phyloP scores from a whole-genome alignment of 2,329 filamentous ascomycete species.

The Ceratocystis harringtonii region DNA sequence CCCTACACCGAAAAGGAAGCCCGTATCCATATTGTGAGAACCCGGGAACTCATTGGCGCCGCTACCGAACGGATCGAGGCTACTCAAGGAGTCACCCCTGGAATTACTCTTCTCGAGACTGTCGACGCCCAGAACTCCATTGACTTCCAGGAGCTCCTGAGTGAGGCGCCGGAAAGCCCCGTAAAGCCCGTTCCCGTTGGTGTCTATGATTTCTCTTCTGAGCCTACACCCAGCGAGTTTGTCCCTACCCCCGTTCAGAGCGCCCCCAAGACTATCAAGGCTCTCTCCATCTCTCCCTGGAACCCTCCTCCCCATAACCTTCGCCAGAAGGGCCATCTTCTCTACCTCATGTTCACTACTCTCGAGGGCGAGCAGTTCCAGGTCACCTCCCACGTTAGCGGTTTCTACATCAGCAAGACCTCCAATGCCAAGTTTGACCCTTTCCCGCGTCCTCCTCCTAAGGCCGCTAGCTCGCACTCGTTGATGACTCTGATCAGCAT shows the following conservation, averaged over 20 bases:
- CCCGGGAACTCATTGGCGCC: constrained; percentile 85
- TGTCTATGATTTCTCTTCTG: constrained; percentile 62
- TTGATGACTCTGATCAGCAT: constrained; percentile 63
- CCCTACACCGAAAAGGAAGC: constrained; percentile 98
- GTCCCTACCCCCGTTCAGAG: constrained; percentile 51
- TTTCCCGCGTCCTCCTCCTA: constrained; percentile 61
- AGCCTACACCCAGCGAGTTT: constrained; percentile 53
- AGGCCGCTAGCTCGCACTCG: constrained; percentile 68
- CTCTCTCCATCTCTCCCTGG: constrained; percentile 79
- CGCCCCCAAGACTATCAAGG: constrained; percentile 80
- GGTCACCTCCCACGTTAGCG: constrained; percentile 82
- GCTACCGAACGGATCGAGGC: constrained; percentile 77
- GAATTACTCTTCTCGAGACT: constrained; percentile 72
- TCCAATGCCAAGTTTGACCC: constrained; percentile 94
- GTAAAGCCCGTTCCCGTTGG: constrained; percentile 29
- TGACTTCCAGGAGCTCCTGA: constrained; percentile 20
- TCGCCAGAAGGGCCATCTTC: constrained; percentile 76
- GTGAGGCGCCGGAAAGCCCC: not conserved
- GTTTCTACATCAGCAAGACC: constrained; percentile 95
- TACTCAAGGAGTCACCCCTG: constrained; percentile 71
- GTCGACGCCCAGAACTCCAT: constrained; percentile 35
- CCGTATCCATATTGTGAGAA: constrained; percentile 79
- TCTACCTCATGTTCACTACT: constrained; percentile 79
- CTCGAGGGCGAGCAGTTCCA: constrained; percentile 92
- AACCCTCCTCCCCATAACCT: constrained; percentile 90